phyloP scores from a whole-genome alignment of 768 basidiomycete species.

The Cyathus striatus region DNA sequence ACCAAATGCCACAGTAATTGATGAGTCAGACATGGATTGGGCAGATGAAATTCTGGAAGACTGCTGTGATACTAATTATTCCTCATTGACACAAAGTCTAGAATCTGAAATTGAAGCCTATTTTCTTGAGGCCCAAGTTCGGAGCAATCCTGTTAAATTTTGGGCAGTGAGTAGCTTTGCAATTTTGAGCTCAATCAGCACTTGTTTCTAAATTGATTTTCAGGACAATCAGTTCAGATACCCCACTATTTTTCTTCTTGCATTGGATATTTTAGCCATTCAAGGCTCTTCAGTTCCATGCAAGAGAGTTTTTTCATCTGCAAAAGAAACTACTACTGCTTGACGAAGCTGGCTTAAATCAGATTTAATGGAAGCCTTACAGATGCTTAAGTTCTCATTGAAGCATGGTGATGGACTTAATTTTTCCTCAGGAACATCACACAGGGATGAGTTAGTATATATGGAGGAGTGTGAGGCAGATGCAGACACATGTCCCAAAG shows the following conservation, averaged over 20 bases:
- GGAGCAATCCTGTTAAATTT: not conserved
- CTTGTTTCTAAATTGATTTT: not conserved
- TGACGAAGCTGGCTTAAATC: not conserved
- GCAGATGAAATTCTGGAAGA: not conserved
- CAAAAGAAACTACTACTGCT: not conserved
- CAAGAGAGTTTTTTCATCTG: constrained; percentile 3
- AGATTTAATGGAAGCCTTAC: constrained; percentile 1
- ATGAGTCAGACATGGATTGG: not conserved
- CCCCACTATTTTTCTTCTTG: constrained; percentile 2
- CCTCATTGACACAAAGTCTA: not conserved
- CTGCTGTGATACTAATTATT: not conserved
- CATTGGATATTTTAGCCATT: constrained; percentile 2
- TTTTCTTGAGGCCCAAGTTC: not conserved
- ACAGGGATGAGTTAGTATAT: not conserved
- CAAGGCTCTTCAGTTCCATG: constrained; percentile 3
- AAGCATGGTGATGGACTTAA: not conserved
- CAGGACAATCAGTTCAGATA: not conserved
- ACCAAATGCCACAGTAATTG: not conserved
- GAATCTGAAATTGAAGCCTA: not conserved
- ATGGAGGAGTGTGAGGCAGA: not conserved
- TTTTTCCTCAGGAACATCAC: not conserved
- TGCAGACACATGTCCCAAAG: not conserved
- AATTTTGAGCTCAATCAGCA: not conserved
- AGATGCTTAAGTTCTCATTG: constrained; percentile 1
- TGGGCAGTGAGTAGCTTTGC: not conserved